Base-by-base conservation (phyloP, 1,284 basidiomycete genomes). In the Cystobasidium slooffiae region DNA sequence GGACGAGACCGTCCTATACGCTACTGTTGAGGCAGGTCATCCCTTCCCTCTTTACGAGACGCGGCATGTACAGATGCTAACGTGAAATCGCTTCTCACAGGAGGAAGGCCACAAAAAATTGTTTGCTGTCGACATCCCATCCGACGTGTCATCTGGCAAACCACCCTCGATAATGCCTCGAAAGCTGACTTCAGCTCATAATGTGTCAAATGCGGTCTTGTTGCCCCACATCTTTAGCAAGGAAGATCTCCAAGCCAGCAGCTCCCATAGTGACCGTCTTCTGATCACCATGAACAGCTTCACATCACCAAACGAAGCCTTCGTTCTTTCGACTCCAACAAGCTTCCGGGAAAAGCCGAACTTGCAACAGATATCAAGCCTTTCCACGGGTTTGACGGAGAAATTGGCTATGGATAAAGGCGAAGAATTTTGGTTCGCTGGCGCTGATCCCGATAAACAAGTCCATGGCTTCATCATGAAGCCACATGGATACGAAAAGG, bases 401-500 rank as follows among this genome's bases (percentile, higher is more conserved):
- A 89, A 89, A 80, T 77, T 77, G 24, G 6, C 82, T 12, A 84
- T 94, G 49, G 83, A 84, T 67, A 78, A 81, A 7, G 90, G 89
- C 6, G 89, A 94, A 79, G 88, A 91, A 73, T 90, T 96, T 80
- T 93, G 89, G 88, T 96, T 94, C 84, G 86, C 88, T 70, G 94
- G 94, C 12, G 91, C 90, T 3, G 84, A 84, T 24, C 68, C 59
- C 87, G 78, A 87, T 85, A 14, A 87, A 86, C 79, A 81, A 86
- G 88, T 96, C 22, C 93, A 95, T 73, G 92, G 92, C 0, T 96
- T 90, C 90, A 84, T 88, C 18, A 77, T 94, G 75, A 92, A 89
- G 78, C 94, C 94, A 10, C 86, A 86, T 24, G 91, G 90, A 1
- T 93, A 80, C 76, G 85, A 85, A 80, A 77, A 75, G 52, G 66